Evolutionary conservation across 202 grass and related monocot genomes (phyloP).

Genomic region (Setaria viridis): DNA sequence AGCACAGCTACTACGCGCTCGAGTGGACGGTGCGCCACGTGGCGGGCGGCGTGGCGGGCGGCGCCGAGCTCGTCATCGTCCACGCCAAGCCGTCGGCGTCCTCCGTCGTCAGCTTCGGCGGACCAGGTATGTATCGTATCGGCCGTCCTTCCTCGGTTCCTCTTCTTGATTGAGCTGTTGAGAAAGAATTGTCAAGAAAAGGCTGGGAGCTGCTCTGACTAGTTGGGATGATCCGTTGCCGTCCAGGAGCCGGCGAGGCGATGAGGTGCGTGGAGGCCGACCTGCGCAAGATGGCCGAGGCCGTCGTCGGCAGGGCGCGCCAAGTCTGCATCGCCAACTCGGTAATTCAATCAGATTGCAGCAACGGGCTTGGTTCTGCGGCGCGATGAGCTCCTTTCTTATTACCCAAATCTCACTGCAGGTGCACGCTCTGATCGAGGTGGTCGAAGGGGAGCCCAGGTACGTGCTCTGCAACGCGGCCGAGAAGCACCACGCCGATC

Average conservation of each 20-base stretch:
- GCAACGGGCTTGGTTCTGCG: too few relatives aligned
- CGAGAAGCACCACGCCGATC: slow-evolving; percentile 64
- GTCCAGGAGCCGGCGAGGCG: slow-evolving; percentile 53
- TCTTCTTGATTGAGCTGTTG: background rate
- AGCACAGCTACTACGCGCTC: slow-evolving; percentile 72
- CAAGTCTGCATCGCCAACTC: slow-evolving; percentile 55
- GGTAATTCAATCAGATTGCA: slow-evolving; percentile 21
- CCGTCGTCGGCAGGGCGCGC: slow-evolving; percentile 56
- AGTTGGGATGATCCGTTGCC: background rate
- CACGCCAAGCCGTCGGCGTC: slow-evolving; percentile 67
- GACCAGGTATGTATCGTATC: slow-evolving; percentile 13
- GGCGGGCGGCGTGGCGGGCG: slow-evolving; percentile 29
- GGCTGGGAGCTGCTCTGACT: background rate
- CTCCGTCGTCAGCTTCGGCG: slow-evolving; percentile 54
- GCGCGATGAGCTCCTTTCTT: too few relatives aligned
- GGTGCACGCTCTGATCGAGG: slow-evolving; percentile 59
- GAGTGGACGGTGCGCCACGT: slow-evolving; percentile 69
- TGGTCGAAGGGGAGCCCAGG: slow-evolving; percentile 68
- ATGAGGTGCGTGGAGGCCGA: slow-evolving; percentile 58
- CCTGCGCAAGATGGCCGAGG: slow-evolving; percentile 58
- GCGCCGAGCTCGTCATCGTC: slow-evolving; percentile 70
- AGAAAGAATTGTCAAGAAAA: too few relatives aligned
- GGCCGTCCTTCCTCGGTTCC: too few relatives aligned
- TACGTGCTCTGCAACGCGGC: slow-evolving; percentile 63
- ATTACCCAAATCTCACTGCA: background rate